phyloP scores from a whole-genome alignment of 768 basidiomycete genomes.

The Trametes maxima region DNA sequence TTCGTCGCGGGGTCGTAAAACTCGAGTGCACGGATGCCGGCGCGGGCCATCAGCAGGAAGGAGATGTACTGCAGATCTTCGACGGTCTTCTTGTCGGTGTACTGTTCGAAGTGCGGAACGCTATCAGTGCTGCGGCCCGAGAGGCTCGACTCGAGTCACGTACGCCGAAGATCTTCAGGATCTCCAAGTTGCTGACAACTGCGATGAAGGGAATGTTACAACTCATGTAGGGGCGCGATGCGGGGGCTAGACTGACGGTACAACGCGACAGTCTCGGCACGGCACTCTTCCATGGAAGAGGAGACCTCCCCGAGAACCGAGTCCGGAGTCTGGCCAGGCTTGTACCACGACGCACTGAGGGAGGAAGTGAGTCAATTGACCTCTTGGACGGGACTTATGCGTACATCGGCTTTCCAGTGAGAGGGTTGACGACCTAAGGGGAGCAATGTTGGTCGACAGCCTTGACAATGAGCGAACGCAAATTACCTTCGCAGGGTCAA shows the following conservation, averaged over 20 bases:
- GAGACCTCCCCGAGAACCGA: slow-evolving; percentile 86
- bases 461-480: not conserved
- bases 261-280: slow-evolving; percentile 86
- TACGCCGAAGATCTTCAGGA: slow-evolving; percentile 81
- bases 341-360: slow-evolving; percentile 80
- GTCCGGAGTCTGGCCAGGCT: slow-evolving; percentile 81
- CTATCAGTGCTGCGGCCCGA: not conserved
- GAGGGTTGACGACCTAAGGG: slow-evolving; percentile 74
- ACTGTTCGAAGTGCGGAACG: slow-evolving; percentile 42
- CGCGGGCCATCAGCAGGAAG: slow-evolving; percentile 86
- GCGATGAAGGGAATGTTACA: not conserved
- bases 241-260: slow-evolving; percentile 55
- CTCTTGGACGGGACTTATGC: slow-evolving; percentile 22
- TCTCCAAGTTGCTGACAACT: slow-evolving; percentile 78
- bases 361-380: not conserved
- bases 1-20: slow-evolving; percentile 78
- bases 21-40: slow-evolving; percentile 76
- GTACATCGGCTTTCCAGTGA: slow-evolving; percentile 77
- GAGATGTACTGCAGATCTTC: slow-evolving; percentile 82
- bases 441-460: not conserved
- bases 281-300: slow-evolving; percentile 90
- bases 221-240: not conserved
- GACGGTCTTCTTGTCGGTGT: slow-evolving; percentile 63
- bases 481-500: slow-evolving; percentile 64
- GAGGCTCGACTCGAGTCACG: slow-evolving; percentile 25